Evolutionary conservation across 2,329 filamentous ascomycete species (phyloP).

Genomic region (Fusarium decemcellulare): DNA sequence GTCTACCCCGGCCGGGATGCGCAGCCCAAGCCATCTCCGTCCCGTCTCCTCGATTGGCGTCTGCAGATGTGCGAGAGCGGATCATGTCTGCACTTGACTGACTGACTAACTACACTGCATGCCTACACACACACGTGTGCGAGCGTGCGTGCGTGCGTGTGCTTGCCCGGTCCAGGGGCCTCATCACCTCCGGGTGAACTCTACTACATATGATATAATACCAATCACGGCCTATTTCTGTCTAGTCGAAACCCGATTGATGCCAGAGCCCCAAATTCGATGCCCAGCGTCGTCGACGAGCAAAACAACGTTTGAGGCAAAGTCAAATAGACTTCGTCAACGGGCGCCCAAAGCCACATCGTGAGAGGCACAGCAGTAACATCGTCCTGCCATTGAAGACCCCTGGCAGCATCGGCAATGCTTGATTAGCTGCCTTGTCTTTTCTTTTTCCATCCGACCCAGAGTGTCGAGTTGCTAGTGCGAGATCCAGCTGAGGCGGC

Average conservation of each 20-base stretch:
- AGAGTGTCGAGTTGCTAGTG: conserved; percentile 13
- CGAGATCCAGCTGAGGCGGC: conserved; percentile 34
- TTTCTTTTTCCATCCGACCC: too few relatives aligned
- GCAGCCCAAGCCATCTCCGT: background rate
- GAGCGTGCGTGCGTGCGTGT: too few relatives aligned
- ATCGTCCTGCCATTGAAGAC: background rate
- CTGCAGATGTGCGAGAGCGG: conserved; percentile 34
- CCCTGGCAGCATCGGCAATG: too few relatives aligned
- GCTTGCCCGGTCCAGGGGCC: too few relatives aligned
- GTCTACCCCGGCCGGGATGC: conserved; percentile 2
- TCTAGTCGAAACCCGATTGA: background rate
- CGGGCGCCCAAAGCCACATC: background rate
- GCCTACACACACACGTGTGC: background rate
- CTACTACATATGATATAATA: too few relatives aligned
- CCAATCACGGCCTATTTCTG: too few relatives aligned
- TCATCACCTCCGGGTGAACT: too few relatives aligned
- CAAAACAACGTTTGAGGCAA: background rate
- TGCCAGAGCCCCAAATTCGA: background rate
- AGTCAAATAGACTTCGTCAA: conserved; percentile 6
- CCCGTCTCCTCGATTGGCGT: conserved; percentile 34
- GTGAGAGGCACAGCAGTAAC: background rate
- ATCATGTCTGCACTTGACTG: conserved; percentile 34
- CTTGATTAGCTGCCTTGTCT: too few relatives aligned
- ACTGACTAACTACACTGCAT: background rate
- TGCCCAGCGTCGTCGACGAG: background rate